A percentile compares a stretch with the other conserved stretches of the same genome.
These are phyloP conservation scores for Fusarium annulatum DNA, from an alignment of 2,329 filamentous ascomycete genomes.

Conservation along the genomic window DNA sequence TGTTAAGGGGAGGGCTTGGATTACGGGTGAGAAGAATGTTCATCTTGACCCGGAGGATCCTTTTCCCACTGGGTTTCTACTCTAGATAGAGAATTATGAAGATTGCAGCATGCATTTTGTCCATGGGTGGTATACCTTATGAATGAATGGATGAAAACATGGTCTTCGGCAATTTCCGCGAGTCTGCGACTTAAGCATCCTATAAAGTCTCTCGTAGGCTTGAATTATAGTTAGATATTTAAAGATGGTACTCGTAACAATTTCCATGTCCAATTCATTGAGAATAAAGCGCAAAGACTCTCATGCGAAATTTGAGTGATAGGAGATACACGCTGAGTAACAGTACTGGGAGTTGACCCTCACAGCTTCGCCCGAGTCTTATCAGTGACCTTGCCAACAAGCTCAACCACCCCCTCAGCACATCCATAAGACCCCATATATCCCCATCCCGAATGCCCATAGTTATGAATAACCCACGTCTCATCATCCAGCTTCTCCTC, in stretches of 20 bases:
- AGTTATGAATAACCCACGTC: slow-evolving; percentile 78
- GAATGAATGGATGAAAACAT: rapidly evolving
- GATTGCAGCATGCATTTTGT: rapidly evolving
- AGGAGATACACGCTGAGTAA: rapidly evolving
- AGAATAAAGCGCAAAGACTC: rapidly evolving
- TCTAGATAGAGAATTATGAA: not conserved
- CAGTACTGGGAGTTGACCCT: rapidly evolving
- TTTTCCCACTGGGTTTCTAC: not conserved
- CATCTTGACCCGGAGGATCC: slow-evolving; percentile 22
- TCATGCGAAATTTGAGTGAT: rapidly evolving
- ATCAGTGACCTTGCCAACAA: slow-evolving; percentile 71
- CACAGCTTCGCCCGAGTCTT: slow-evolving; percentile 46
- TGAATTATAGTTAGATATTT: not conserved
- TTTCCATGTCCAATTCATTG: rapidly evolving
- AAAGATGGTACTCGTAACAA: not conserved
- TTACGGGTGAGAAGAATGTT: slow-evolving; percentile 18
- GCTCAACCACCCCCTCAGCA: slow-evolving; percentile 71
- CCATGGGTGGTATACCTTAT: rapidly evolving
- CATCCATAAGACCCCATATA: slow-evolving; percentile 78
- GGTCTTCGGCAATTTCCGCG: not conserved
- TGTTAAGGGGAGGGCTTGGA: slow-evolving; percentile 13
- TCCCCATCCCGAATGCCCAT: slow-evolving; percentile 83
- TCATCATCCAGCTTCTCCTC: slow-evolving; percentile 62
- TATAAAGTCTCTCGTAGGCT: rapidly evolving
- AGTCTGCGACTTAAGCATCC: not conserved